Percentiles rank a stretch among this genome's conserved stretches.
Evolutionary conservation across 2,329 filamentous ascomycete genomes (phyloP).

Genomic region (Phyllosticta paracitricarpa): DNA sequence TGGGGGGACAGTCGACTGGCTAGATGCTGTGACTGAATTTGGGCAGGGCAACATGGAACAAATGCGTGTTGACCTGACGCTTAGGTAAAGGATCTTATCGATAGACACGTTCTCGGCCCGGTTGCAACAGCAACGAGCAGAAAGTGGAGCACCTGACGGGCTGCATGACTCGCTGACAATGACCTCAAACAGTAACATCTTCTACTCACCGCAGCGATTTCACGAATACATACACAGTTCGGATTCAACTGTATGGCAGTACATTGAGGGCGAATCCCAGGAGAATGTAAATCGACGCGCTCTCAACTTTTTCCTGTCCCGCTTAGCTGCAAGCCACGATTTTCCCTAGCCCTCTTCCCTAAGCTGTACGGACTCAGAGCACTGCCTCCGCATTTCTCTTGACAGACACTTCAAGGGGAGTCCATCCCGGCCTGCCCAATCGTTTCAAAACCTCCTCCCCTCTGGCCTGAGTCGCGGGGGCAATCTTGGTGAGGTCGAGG

Average conservation of each 20-base stretch:
- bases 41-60: not conserved
- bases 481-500: conserved; percentile 2
- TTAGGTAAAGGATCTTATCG: not conserved
- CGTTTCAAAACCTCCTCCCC: conserved; percentile 5
- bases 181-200: no score
- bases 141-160: not conserved
- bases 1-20: not conserved
- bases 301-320: no score
- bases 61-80: not conserved
- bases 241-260: no score
- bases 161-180: not conserved
- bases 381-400: not conserved
- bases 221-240: no score
- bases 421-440: conserved; percentile 7
- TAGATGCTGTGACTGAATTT: not conserved
- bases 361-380: not conserved
- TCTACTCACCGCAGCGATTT: no score
- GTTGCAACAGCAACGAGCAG: not conserved
- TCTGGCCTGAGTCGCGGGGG: not conserved
- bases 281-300: no score
- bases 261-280: no score
- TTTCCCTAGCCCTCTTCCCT: not conserved
- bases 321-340: no score
- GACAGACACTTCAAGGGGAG: conserved; percentile 2
- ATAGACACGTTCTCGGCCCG: not conserved